Evolutionary conservation across 2,329 filamentous ascomycete species (phyloP), one percentile per base, ranked within the genome.

Genomic region (Trichoderma aggressivum): DNA sequence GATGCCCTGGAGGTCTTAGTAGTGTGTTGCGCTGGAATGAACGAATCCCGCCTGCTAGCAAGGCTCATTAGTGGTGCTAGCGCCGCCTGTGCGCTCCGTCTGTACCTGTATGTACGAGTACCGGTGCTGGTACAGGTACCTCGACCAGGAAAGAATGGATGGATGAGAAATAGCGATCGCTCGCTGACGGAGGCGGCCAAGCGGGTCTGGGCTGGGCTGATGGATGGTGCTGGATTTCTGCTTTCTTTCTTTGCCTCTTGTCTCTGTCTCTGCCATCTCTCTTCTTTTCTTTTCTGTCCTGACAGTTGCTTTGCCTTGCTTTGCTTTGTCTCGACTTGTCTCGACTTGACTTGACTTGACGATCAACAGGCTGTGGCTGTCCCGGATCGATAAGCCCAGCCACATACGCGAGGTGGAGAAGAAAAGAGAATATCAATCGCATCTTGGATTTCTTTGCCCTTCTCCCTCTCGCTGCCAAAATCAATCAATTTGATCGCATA

Each of bases 121-220:
- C n/a, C n/a, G n/a, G 36, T 18, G 18, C 36, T 14, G 18, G 50
- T 26, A 26, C 21, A 26, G 21, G 47, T 59, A 59, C 56, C 56
- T 34, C 28, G 28, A 34, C 55, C 21, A 16, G 18, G 16, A 16
- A 34, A n/a, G 28, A 59, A 53, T 14, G 26, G 11, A 36, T 5
- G 47, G 32, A 65, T 26, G 28, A n/a, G 61, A 53, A 64, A 53
- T 53, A 50, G 21, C 16, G 43, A 64, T n/a, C n/a, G n/a, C n/a
- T 50, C 61, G 61, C 61, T 64, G 61, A 64, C 61, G 28, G 61
- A 36, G 47, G n/a, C 43, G 43, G 43, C 43, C 43, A 50, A 47
- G 60, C 60, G 60, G 60, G 60, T 62, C 60, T 62, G 59, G n/a
- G 43, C 43, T 59, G 56, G 62, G 32, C 61, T 53, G n/a, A n/a